These are phyloP conservation scores for Coemansia linderi DNA, from an alignment of 371 early-diverging fungal genomes.

Conservation along the genomic window DNA sequence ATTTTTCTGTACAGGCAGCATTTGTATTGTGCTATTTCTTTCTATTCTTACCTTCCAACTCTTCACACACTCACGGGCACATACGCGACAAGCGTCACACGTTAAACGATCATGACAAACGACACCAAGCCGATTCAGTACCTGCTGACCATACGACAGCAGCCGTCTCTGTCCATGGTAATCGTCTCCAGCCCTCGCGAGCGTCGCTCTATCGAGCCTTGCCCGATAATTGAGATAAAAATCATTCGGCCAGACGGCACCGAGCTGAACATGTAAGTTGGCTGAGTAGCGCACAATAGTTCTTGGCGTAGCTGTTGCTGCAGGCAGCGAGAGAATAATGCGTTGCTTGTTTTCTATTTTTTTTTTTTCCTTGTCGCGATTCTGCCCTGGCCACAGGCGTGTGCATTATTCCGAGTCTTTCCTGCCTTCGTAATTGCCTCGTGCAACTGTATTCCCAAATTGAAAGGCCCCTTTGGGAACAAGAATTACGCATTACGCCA, in stretches of 20 bases:
- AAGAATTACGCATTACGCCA: neutral
- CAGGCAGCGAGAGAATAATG: neutral
- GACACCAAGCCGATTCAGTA: constrained; percentile 6
- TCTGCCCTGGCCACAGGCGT: neutral
- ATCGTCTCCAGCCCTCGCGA: constrained; percentile 64
- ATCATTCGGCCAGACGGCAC: constrained; percentile 29
- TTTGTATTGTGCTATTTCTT: neutral
- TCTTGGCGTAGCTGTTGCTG: neutral
- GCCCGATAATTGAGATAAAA: constrained; percentile 61
- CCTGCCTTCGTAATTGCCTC: neutral
- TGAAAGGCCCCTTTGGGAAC: neutral
- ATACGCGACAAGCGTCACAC: neutral
- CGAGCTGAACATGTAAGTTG: constrained; percentile 37
- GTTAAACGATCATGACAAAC: constrained; percentile 6
- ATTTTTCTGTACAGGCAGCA: neutral
- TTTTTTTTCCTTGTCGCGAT: neutral
- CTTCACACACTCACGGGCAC: neutral
- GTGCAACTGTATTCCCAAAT: neutral
- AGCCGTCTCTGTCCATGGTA: constrained; percentile 63
- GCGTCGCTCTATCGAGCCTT: constrained; percentile 69
- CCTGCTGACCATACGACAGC: constrained; percentile 56
- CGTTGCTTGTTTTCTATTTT: neutral
- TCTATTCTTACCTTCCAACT: neutral
- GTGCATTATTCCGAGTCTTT: neutral
- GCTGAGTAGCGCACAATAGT: neutral